A percentile compares a stretch with the other conserved stretches of the same genome.
phyloP scores from a whole-genome alignment of 768 basidiomycete genomes.

The Rhizopogon vinicolor region DNA sequence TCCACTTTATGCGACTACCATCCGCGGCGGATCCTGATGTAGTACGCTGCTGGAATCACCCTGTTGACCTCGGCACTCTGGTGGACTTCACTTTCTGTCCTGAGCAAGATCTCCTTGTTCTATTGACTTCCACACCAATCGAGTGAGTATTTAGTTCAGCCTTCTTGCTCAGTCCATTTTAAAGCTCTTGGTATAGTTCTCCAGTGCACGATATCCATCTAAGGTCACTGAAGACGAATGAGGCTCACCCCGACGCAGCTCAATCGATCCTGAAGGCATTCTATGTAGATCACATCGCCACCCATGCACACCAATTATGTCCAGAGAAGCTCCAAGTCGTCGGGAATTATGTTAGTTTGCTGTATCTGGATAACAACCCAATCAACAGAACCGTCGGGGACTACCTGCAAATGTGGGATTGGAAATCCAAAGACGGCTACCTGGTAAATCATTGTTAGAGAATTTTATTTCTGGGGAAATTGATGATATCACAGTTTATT shows the following conservation, averaged over 20 bases:
- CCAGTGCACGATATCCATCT: conserved; percentile 44
- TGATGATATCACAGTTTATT: too few relatives aligned
- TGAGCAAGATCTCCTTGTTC: conserved; percentile 47
- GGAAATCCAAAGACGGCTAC: too few relatives aligned
- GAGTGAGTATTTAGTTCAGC: conserved; percentile 30
- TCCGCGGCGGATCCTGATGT: conserved; percentile 29
- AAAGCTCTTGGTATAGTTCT: neutral
- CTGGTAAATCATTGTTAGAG: too few relatives aligned
- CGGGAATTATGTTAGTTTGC: conserved; percentile 26
- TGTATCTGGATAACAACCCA: conserved; percentile 36
- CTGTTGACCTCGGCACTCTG: conserved; percentile 37
- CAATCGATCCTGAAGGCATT: conserved; percentile 23
- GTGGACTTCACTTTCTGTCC: conserved; percentile 59
- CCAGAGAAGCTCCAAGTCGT: too few relatives aligned
- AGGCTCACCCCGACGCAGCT: conserved; percentile 42
- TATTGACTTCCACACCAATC: conserved; percentile 36
- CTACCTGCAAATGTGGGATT: conserved; percentile 36
- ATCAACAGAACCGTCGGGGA: conserved; percentile 31
- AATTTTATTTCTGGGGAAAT: too few relatives aligned
- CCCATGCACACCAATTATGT: too few relatives aligned
- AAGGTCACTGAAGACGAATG: conserved; percentile 44
- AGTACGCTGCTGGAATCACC: conserved; percentile 33
- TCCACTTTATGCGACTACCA: too few relatives aligned
- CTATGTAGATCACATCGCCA: neutral
- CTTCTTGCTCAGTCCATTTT: neutral